Evolutionary conservation across 495 filamentous ascomycete species (phyloP).

Genomic region (Clohesyomyces aquaticus): DNA sequence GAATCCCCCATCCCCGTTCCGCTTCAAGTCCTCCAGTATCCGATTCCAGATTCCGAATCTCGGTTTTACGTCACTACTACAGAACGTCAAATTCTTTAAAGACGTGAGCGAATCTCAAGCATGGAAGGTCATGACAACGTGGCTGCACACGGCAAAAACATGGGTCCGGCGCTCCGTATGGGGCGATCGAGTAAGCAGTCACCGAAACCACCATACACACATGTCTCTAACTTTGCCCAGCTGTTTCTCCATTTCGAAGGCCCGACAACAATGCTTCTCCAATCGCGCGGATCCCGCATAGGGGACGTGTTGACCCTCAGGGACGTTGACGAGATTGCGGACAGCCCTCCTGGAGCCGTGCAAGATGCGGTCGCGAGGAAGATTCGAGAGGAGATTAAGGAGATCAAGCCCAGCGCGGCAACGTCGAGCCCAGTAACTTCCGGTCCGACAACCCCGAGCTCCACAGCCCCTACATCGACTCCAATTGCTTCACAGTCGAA

Average conservation of each 20-base stretch:
- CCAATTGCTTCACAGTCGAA: constrained; percentile 8
- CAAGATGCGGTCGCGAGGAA: constrained; percentile 42
- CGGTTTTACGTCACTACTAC: constrained; percentile 57
- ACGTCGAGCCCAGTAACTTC: too few species aligned
- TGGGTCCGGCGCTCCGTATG: constrained; percentile 80
- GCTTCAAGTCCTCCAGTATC: constrained; percentile 76
- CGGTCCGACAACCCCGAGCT: too few species aligned
- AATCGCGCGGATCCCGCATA: constrained; percentile 75
- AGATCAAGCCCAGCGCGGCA: constrained; percentile 21
- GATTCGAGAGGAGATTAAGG: constrained; percentile 32
- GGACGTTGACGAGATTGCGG: constrained; percentile 86
- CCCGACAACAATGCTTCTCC: constrained; percentile 80
- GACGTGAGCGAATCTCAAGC: constrained; percentile 67
- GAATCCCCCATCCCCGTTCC: constrained; percentile 76
- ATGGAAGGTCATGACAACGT: constrained; percentile 66
- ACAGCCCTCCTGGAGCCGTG: constrained; percentile 62
- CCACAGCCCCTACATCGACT: background rate
- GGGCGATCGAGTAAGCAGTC: constrained; percentile 75
- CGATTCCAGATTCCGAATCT: constrained; percentile 77
- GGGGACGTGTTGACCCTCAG: constrained; percentile 72
- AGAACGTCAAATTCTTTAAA: constrained; percentile 69
- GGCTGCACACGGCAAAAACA: constrained; percentile 69
- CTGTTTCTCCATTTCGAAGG: constrained; percentile 89
- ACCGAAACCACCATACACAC: background rate
- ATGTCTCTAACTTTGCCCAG: constrained; percentile 45